Base-by-base conservation (phyloP, 306 rosid species). In the Rosa lucieae region DNA sequence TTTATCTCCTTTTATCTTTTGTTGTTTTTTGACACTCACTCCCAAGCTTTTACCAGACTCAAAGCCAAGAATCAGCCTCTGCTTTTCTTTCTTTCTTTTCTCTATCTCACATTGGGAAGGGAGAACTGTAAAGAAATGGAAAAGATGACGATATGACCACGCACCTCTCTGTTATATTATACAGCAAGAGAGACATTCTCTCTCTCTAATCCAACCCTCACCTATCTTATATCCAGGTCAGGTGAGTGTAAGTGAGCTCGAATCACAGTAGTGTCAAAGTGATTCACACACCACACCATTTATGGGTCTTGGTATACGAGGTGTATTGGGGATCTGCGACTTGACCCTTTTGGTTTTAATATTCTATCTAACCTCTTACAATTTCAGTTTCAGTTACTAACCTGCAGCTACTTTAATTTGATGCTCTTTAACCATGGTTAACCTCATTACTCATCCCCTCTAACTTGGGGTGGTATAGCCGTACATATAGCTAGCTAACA, bases 21-120 rank as follows among this genome's bases (percentile, higher is more conserved):
- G 72, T 47, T 53, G 15, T 58, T 55, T 85, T 72, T 56, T 66
- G 5, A 84, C 97, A 85, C 98, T 91, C 96, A 90, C 97, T 94
- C 87, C 92, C 87, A 92, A 85, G 87, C 79, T 79, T 75, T 86
- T 83, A 80, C 78, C 72, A 67, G 88, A 81, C 79, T 18, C 85
- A 84, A 75, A 58, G 70, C 81, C 70, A 74, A 67, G 77, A 87
- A 82, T 79, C 91, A 84, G 81, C 46, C 40, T 63, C 72, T 53
- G 55, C 17, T 44, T 59, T 56, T 8, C 78, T 84, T 85, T 68
- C 32, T 6, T 8, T 49, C 61, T 72, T 35, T 20, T 72, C 62
- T 67, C 55, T 55, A 74, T 26, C 67, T 63, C 68, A 4, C 84
- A 66, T 84, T 81, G 90, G 94, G 89, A 90, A 92, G 42, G 70